phyloP scores from a whole-genome alignment of 805 yeast genomes.

The Vanderwaltozyma verrucispora region DNA sequence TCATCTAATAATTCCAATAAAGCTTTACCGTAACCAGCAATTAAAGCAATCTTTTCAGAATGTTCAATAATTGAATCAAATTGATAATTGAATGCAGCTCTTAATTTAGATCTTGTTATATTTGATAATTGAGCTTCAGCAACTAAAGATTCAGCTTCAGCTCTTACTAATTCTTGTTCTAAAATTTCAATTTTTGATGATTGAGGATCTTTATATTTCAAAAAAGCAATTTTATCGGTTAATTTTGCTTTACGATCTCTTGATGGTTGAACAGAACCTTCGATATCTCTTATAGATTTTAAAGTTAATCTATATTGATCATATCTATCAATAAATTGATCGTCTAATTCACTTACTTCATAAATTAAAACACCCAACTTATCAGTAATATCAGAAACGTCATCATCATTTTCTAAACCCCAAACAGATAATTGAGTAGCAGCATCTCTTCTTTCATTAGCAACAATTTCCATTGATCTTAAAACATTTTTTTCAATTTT shows the following conservation, averaged over 20 bases:
- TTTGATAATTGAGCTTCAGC: constrained; percentile 88
- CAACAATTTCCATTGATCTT: constrained; percentile 67
- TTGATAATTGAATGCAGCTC: constrained; percentile 75
- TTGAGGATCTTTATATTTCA: constrained; percentile 79
- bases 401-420: constrained; percentile 85
- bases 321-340: constrained; percentile 75
- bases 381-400: constrained; percentile 77
- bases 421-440: constrained; percentile 75
- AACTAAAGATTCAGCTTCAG: constrained; percentile 84
- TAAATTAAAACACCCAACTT: constrained; percentile 74
- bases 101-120: constrained; percentile 78
- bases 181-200: constrained; percentile 67
- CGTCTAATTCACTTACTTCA: constrained; percentile 80
- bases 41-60: constrained; percentile 75
- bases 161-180: constrained; percentile 85
- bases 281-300: constrained; percentile 74
- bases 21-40: constrained; percentile 87
- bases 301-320: constrained; percentile 79
- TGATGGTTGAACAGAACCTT: constrained; percentile 79
- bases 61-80: constrained; percentile 79
- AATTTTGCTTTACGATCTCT: constrained; percentile 79
- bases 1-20: constrained; percentile 74
- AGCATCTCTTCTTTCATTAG: constrained; percentile 69
- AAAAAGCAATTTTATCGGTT: constrained; percentile 74
- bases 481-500: constrained; percentile 76